Base-by-base conservation (phyloP, 2,329 filamentous ascomycete genomes). In the Talaromyces amestolkiae region DNA sequence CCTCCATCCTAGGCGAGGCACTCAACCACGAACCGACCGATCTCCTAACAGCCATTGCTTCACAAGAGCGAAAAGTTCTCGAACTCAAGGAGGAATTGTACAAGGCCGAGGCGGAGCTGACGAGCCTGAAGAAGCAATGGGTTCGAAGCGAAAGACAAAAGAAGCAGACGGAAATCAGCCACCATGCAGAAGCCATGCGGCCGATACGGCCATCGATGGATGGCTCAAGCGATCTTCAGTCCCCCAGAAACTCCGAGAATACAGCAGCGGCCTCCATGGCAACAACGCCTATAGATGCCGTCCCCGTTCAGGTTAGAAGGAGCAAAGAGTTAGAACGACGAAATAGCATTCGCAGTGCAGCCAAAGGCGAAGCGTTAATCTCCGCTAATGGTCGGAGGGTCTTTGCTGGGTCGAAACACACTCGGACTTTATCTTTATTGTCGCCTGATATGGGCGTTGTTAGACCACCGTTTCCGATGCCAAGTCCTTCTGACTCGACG, bases 81-180 rank as follows among this genome's bases (percentile, higher is more conserved):
- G 95, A 98, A 78, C 82, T 99, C 61, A 90, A 89, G 66, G 95
- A 99, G 76, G 94, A 98, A 77, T 82, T 99, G n/a, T 81, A 83
- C 27, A 89, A 89, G 66, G 94, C 95, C 6, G 94, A 99, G 75
- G 80, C 82, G 13, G 91, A 96, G 56, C 82, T 99, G 47, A 82
- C 83, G 56, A 85, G 82, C 49, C 82, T 99, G 68, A 98, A 97
- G 82, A 89, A 86, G 72, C 90, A 93, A 77, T 98, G 92, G 89
- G 86, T 91, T 1, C 80, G 83, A 15, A 88, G 93, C 67, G 93
- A 97, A 75, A 88, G 87, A 56, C 85, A 87, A 66, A 92, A 88
- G 79, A 94, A 94, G 79, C 86, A 87, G 66, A 87, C 87, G 3
- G 87, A 92, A 67, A 84, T 86, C 60, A 85, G 83, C 69, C 82